Evolutionary conservation across 1,284 basidiomycete species (phyloP).

Genomic region (Cryptococcus sp.): DNA sequence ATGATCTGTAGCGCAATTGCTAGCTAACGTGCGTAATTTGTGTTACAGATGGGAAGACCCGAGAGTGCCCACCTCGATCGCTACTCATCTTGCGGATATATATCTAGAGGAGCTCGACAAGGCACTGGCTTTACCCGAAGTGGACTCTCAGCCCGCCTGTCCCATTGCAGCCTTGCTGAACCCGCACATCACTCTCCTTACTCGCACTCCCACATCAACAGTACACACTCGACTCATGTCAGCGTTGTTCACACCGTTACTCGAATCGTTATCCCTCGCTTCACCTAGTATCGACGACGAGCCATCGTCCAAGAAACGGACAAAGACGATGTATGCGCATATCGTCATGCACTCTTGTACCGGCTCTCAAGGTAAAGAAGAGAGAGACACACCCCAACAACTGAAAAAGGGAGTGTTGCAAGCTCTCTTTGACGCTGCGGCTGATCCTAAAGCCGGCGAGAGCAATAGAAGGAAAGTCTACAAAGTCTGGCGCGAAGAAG

Average conservation of each 20-base stretch:
- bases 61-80: constrained; percentile 73
- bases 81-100: constrained; percentile 85
- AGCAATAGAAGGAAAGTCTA: constrained; percentile 80
- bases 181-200: constrained; percentile 47
- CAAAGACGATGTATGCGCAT: constrained; percentile 32
- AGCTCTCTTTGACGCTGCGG: constrained; percentile 72
- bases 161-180: constrained; percentile 40
- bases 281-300: constrained; percentile 13
- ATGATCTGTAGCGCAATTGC: neutral
- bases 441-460: constrained; percentile 59
- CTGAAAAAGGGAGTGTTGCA: constrained; percentile 65
- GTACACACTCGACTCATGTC: constrained; percentile 46
- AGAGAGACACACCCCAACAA: constrained; percentile 21
- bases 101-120: constrained; percentile 90
- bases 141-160: constrained; percentile 32
- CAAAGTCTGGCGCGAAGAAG: constrained; percentile 66
- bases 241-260: constrained; percentile 60
- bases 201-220: constrained; percentile 41
- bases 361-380: constrained; percentile 24
- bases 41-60: constrained; percentile 65
- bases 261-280: constrained; percentile 24
- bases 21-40: neutral
- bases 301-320: constrained; percentile 30
- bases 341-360: constrained; percentile 32
- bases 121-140: constrained; percentile 53